Percentiles rank a stretch among this genome's conserved stretches.
phyloP scores from a whole-genome alignment of 495 filamentous ascomycete genomes.

The Glarea lozoyensis region DNA sequence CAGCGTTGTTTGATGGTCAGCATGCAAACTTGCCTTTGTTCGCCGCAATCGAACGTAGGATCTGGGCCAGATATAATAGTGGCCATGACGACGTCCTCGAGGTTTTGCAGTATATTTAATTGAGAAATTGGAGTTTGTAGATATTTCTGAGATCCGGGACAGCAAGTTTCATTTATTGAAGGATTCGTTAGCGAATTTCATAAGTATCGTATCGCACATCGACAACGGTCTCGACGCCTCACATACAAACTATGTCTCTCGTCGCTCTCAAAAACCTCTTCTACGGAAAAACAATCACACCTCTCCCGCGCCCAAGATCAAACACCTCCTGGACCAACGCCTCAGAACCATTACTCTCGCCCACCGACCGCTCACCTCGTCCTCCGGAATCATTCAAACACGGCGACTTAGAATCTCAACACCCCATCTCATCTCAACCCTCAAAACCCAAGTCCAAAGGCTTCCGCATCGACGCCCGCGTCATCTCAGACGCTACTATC shows the following conservation, averaged over 20 bases:
- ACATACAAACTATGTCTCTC: slow-evolving; percentile 15
- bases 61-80: no score
- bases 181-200: no score
- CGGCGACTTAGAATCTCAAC: slow-evolving; percentile 12
- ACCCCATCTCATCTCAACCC: slow-evolving; percentile 13
- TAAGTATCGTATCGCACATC: no score
- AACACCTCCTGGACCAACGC: slow-evolving; percentile 1
- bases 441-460: slow-evolving; percentile 14
- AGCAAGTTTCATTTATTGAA: no score
- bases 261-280: slow-evolving; percentile 21
- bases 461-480: slow-evolving; percentile 32
- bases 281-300: slow-evolving; percentile 11
- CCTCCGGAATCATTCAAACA: neutral
- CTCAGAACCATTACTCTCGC: slow-evolving; percentile 2
- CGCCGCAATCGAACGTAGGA: no score
- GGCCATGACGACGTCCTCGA: no score
- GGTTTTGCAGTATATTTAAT: no score
- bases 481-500: slow-evolving; percentile 51
- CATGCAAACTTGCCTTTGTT: no score
- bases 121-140: no score
- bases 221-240: no score
- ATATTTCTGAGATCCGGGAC: no score
- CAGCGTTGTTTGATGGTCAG: no score
- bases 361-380: neutral
- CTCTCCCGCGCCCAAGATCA: slow-evolving; percentile 1